These are phyloP conservation scores for Annona squamosa DNA, from an alignment of 164 flowering plant genomes.

Conservation along the genomic window DNA sequence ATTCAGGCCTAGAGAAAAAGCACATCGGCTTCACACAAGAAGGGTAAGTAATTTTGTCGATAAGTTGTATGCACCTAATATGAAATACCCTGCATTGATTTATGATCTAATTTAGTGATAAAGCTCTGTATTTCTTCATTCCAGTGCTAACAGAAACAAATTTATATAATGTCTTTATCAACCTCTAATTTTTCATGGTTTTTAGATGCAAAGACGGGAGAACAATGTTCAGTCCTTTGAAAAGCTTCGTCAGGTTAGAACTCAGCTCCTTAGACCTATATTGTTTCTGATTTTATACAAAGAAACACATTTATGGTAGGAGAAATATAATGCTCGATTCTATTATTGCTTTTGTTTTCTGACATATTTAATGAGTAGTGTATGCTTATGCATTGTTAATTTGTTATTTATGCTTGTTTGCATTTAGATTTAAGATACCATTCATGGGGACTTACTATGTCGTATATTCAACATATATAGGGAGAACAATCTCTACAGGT, in stretches of 20 bases:
- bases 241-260: slow-evolving; percentile 90
- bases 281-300: not conserved
- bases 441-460: too few species aligned
- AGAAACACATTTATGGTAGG: too few species aligned
- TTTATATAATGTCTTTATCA: not conserved
- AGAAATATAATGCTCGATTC: too few species aligned
- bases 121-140: not conserved
- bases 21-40: slow-evolving; percentile 92
- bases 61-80: not conserved
- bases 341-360: too few species aligned
- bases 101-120: not conserved
- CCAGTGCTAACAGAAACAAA: not conserved
- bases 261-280: not conserved
- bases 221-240: slow-evolving; percentile 98
- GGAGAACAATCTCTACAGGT: too few species aligned
- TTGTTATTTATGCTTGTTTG: too few species aligned
- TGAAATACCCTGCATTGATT: not conserved
- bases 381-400: too few species aligned
- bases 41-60: slow-evolving; percentile 44
- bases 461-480: too few species aligned
- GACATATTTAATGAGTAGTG: too few species aligned
- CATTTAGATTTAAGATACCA: too few species aligned
- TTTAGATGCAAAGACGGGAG: slow-evolving; percentile 98
- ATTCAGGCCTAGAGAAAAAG: slow-evolving; percentile 97
- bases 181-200: slow-evolving; percentile 5